Base-by-base conservation (phyloP, 441 rosid genomes). In the Codiaeum variegatum region DNA sequence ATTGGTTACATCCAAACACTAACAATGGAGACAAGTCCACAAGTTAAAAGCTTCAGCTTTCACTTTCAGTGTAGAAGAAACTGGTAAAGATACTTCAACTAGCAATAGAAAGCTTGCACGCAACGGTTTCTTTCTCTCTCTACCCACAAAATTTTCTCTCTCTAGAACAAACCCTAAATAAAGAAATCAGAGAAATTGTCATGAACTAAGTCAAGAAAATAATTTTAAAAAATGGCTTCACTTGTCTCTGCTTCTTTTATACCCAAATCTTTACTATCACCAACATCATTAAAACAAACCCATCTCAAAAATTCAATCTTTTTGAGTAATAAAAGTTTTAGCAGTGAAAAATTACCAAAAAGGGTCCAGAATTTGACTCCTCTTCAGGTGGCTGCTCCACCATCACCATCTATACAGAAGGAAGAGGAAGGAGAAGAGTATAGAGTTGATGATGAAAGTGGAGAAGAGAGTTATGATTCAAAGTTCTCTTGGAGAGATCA, bases 401-500 rank as follows among this genome's bases (percentile, higher is more conserved):
- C 88, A 42, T 77, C 90, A 0, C 76, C 75, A 3, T 81, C 88
- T 44, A 54, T 69, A 62, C 79, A 73, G 67, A 79, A 81, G n/a
- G n/a, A n/a, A n/a, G n/a, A n/a, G n/a, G n/a, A n/a, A 44, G 62
- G 28, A 3, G 73, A 54, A 42, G 71, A 51, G 32, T 58, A n/a
- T 49, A 40, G 49, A 49, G 62, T 67, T 16, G 79, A 73, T 63
- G 46, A 71, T 26, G 87, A n/a, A n/a, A n/a, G n/a, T n/a, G n/a
- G n/a, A n/a, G n/a, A n/a, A n/a, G n/a, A 85, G 70, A 80, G 81
- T 73, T 64, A 55, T 72, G 90, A 73, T 49, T 81, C 84, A 13
- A 90, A 86, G 78, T 90, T 92, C 58, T 76, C 85, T 46, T 92
- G 96, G 97, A 87, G 87, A 80, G 96, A 92, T 79, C 94, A 92